Conservation (phyloP, 2,329 filamentous ascomycete genomes). For the Ascochyta clinopodiicola region DNA sequence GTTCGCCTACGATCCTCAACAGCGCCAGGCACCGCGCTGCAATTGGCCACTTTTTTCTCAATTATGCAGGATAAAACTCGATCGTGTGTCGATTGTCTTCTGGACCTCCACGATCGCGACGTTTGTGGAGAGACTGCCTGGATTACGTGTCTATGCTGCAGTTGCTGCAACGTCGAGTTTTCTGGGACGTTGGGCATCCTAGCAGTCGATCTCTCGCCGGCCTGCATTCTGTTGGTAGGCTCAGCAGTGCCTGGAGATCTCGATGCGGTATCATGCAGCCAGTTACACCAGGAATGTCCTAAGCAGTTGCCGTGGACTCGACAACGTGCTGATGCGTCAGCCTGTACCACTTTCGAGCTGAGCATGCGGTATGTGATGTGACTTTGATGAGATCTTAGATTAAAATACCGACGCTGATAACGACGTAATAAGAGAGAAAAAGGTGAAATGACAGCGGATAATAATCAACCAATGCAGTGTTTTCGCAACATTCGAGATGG, state of each 20-base stretch:
- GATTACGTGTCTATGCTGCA: conserved; percentile 3
- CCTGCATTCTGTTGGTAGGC: conserved; percentile 7
- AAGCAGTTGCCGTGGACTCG: conserved; percentile 5
- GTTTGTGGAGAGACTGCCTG: conserved; percentile 1
- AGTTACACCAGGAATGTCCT: conserved; percentile 6
- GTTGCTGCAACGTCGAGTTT: background rate
- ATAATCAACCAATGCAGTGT: background rate
- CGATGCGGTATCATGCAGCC: conserved; percentile 12
- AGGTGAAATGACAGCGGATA: background rate
- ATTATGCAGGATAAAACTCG: background rate
- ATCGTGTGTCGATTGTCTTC: background rate
- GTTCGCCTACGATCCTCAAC: conserved; percentile 8
- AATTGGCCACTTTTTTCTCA: conserved; percentile 6
- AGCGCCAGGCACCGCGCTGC: conserved; percentile 7
- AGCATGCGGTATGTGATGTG: background rate
- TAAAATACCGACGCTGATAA: background rate
- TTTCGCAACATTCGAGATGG: background rate
- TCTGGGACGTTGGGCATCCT: conserved; percentile 3
- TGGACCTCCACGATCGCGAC: conserved; percentile 2
- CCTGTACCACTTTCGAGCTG: conserved; percentile 8
- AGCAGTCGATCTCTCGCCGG: conserved; percentile 2
- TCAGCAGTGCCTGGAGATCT: conserved; percentile 16
- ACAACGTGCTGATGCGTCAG: background rate
- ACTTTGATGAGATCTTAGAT: background rate
- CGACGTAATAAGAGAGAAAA: background rate